Base-by-base conservation (phyloP, 164 flowering plant genomes). In the Paratinospora sagittata region DNA sequence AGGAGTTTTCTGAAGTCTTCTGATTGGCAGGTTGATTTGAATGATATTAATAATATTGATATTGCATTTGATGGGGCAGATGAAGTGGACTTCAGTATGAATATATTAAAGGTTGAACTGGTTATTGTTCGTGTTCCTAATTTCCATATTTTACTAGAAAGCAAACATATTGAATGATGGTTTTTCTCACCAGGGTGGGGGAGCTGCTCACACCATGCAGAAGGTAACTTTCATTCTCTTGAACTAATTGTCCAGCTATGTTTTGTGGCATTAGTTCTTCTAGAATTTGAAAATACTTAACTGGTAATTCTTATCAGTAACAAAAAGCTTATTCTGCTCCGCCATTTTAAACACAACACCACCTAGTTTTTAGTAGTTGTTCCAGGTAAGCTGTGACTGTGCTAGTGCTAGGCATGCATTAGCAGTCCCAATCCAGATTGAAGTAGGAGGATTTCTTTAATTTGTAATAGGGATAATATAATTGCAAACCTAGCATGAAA, bases 201-300 rank as follows among this genome's bases (percentile, higher is more conserved):
- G 80, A 60, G 80, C 76, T 60, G 80, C 80, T 58, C 80, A 77
- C 67, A 77, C 80, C 45, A 70, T 77, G 80, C 80, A 77, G 70
- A 77, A 77, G 80, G 80, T 73, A 77, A 36, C 17, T 33, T 69
- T 6, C 8, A 10, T 2, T 55, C n/a, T 27, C 3, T 34, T 14
- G 36, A 43, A 39, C 36, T 61, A 17, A 41, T 13, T 70, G 14
- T 41, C 63, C 27, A 7, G 58, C 27, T 33, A 19, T 11, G 5
- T 65, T n/a, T 36, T 30, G 7, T 27, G 21, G 17, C 11, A 36
- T 27, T 27, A 8, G 36, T 14, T 52, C 23, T 52, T 52, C 58
- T 52, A 16, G 55, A 17, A 47, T 13, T 7, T 39, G 10, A 11
- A 39, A 39, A 39, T 39, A 39, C 43, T 39, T 7, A 39, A 39